Evolutionary conservation across 2,329 filamentous ascomycete species (phyloP).

Genomic region (Beauveria sp.): DNA sequence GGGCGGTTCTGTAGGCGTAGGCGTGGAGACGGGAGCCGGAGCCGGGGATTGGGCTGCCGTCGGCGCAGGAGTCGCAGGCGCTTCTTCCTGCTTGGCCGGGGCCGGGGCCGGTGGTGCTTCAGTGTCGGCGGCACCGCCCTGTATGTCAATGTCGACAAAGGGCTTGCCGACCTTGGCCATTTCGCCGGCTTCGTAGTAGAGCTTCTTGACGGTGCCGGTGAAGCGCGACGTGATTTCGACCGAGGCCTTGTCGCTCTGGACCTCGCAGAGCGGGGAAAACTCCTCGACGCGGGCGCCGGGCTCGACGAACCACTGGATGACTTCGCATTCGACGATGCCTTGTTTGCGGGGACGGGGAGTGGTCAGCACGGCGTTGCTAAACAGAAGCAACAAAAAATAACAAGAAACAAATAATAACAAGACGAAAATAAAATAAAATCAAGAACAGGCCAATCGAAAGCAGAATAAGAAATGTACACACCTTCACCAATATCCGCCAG

Average conservation of each 20-base stretch:
- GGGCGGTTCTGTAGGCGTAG: background rate
- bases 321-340: slow-evolving; percentile 95
- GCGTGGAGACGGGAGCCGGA: background rate
- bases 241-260: slow-evolving; percentile 93
- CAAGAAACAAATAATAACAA: background rate
- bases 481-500: slow-evolving; percentile 84
- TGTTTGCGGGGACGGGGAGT: slow-evolving; percentile 26
- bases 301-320: slow-evolving; percentile 99
- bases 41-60: slow-evolving; percentile 9
- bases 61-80: slow-evolving; percentile 9
- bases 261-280: slow-evolving; percentile 95
- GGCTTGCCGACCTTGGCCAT: slow-evolving; percentile 95
- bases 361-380: background rate
- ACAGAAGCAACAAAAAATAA: background rate
- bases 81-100: slow-evolving; percentile 21
- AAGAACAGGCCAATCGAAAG: background rate
- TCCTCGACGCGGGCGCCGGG: slow-evolving; percentile 93
- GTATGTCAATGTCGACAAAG: slow-evolving; percentile 90
- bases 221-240: slow-evolving; percentile 93
- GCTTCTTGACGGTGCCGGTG: slow-evolving; percentile 88
- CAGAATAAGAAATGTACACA: slow-evolving; percentile 21
- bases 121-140: slow-evolving; percentile 56
- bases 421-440: background rate
- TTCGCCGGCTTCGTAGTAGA: slow-evolving; percentile 92
- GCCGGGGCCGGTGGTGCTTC: slow-evolving; percentile 24